Base-by-base conservation (phyloP, 208 protist species). In the Trypanosoma brucei region DNA sequence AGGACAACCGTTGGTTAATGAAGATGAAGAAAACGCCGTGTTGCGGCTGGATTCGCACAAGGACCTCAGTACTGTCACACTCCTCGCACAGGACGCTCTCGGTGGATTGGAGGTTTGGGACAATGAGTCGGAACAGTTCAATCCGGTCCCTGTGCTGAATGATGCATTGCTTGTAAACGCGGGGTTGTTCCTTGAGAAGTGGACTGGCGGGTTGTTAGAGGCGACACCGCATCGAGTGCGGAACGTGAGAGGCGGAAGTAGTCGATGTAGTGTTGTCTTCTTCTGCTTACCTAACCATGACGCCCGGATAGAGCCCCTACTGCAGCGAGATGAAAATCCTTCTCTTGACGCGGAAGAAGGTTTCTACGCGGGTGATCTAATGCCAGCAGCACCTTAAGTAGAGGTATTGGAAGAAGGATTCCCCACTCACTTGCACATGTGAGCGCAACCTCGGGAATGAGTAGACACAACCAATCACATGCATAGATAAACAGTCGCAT, bases 21-120 rank as follows among this genome's bases (percentile, higher is more conserved):
- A 9, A 30, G 64, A 54, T 30, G 72, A 37, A 14, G 55, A 22
- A 1, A 77, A 81, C 33, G 63, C 75, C 35, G 54, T 68, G 31
- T 59, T 89, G 37, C 88, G 88, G 1, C 75, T 94, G 6, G 88
- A 91, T 60, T 81, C 83, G 8, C 88, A 94, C 70, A 92, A 89
- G 63, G 88, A 94, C 71, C 72, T 92, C 59, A 91, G 85, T 70
- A 91, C 85, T 52, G 69, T 94, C 62, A 94, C 88, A 14, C 74
- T 94, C 4, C 81, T 94, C 50, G 78, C 84, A 11, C 88, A 94
- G 71, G 88, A 94, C 58, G 68, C 83, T 13, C 76, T 92, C 31
- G 88, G 88, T 40, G 88, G 88, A 2, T 53, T 94, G 11, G 88
- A 94, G 71, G 85, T 92, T 44, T 94, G 82, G 79, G 85, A 94